Evolutionary conservation across 305 asterid genomes (phyloP).

Genomic region (Withania somnifera): DNA sequence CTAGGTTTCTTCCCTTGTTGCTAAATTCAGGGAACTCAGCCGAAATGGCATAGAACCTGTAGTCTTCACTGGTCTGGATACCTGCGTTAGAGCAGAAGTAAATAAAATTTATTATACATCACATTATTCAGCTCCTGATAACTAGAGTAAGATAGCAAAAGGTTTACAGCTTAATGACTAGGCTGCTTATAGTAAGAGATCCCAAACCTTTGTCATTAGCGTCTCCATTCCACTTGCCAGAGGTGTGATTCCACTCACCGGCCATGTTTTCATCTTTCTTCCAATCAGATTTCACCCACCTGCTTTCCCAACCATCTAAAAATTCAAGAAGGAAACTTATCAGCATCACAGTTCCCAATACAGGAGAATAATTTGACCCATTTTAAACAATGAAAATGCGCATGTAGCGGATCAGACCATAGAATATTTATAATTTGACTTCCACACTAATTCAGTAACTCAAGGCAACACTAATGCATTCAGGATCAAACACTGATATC

Average conservation of each 20-base stretch:
- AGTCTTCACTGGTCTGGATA: slow-evolving; percentile 96
- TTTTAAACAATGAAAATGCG: not conserved
- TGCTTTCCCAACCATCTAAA: slow-evolving; percentile 83
- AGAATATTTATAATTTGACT: not conserved
- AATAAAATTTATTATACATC: not conserved
- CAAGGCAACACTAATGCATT: not conserved
- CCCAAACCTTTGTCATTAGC: slow-evolving; percentile 64
- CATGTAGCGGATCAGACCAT: not conserved
- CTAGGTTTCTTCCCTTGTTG: slow-evolving; percentile 81
- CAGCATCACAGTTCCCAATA: not conserved
- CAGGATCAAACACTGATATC: not conserved
- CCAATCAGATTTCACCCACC: slow-evolving; percentile 98
- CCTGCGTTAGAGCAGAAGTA: slow-evolving; percentile 27
- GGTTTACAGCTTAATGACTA: not conserved
- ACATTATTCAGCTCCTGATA: not conserved
- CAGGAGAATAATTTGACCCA: not conserved
- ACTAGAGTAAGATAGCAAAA: not conserved
- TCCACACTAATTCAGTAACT: not conserved
- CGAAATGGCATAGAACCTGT: slow-evolving; percentile 87
- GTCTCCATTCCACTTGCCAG: slow-evolving; percentile 96
- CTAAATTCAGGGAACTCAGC: slow-evolving; percentile 93
- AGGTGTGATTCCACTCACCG: slow-evolving; percentile 93
- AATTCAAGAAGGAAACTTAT: not conserved
- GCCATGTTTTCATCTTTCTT: slow-evolving; percentile 84
- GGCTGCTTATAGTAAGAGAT: not conserved